A percentile compares a stretch with the other conserved stretches of the same genome.
phyloP scores from a whole-genome alignment of 306 rosid genomes.

The Vicia faba region DNA sequence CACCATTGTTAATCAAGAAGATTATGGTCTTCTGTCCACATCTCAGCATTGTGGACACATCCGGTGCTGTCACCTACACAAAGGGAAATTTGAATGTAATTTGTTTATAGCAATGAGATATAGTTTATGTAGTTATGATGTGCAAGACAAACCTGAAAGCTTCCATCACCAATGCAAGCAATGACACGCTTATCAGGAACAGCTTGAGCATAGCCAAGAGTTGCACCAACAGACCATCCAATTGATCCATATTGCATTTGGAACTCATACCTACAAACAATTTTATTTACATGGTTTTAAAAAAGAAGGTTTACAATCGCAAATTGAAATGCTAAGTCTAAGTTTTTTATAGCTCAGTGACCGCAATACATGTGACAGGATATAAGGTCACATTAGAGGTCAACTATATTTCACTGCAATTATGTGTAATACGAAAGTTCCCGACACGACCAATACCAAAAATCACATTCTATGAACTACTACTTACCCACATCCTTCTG shows the following conservation, averaged over 20 bases:
- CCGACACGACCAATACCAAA: no score
- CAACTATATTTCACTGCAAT: no score
- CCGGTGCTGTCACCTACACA: constrained; percentile 58
- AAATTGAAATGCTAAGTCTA: no score
- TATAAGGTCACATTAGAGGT: no score
- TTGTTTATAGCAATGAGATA: no score
- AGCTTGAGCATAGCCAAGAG: background rate
- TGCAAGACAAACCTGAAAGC: background rate
- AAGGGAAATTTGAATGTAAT: no score
- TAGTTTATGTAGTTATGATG: no score
- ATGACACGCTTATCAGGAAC: background rate
- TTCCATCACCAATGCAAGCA: background rate
- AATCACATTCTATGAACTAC: no score
- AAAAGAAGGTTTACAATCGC: background rate
- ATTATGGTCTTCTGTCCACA: constrained; percentile 54
- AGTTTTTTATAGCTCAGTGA: no score
- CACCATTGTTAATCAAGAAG: constrained; percentile 72
- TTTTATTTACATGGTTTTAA: background rate
- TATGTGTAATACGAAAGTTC: no score
- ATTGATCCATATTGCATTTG: constrained; percentile 3
- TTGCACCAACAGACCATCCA: constrained; percentile 8
- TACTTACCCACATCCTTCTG: no score
- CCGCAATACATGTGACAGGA: no score
- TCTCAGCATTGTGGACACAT: constrained; percentile 68
- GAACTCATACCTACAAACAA: background rate